Conservation (phyloP, 164 flowering plant genomes). For the Buxus sempervirens region DNA sequence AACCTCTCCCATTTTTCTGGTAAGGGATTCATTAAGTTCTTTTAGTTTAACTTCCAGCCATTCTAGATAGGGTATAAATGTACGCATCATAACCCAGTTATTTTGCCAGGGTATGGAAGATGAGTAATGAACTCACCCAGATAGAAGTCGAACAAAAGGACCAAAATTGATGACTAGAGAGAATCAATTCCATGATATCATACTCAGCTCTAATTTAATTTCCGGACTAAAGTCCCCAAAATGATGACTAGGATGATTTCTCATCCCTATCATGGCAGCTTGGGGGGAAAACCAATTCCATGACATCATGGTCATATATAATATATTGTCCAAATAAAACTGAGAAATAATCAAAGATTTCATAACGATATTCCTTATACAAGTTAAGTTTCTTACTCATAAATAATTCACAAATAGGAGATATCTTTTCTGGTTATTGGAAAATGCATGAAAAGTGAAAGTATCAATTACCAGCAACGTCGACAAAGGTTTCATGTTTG, state of each 20-base stretch:
- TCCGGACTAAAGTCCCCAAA: too few species aligned
- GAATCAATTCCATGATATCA: too few species aligned
- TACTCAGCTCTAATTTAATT: too few species aligned
- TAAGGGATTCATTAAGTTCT: background rate
- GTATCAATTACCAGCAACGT: constrained; percentile 59
- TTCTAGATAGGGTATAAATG: background rate
- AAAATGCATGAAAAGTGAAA: background rate
- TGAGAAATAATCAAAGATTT: too few species aligned
- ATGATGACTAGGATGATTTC: background rate
- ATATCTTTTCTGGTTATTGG: background rate
- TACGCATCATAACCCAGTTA: background rate
- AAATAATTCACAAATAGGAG: background rate
- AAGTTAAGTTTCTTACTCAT: too few species aligned
- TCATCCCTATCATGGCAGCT: background rate
- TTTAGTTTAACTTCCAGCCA: background rate
- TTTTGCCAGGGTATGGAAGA: background rate
- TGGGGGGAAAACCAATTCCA: background rate
- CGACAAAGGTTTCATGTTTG: constrained; percentile 57
- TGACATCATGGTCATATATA: too few species aligned
- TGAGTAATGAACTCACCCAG: background rate
- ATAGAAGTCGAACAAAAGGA: background rate
- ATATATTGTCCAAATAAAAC: too few species aligned
- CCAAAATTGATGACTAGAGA: background rate
- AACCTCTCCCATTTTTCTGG: background rate
- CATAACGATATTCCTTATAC: too few species aligned